Conservation (phyloP, 2,329 filamentous ascomycete genomes). For the Colletotrichum gloeosporioides region DNA sequence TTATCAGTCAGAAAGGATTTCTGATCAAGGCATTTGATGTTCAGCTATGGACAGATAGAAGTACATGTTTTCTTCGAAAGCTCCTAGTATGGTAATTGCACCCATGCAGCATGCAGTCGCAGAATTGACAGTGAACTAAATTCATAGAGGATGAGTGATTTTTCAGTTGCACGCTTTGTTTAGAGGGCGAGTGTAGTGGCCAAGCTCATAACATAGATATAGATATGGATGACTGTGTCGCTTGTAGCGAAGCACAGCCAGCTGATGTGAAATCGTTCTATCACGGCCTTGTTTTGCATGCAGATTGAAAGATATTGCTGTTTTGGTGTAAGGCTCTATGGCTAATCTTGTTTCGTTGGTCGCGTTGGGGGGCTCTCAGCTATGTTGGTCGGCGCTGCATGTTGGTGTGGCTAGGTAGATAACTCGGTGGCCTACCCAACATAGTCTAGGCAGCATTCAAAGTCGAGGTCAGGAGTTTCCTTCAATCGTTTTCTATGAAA, state of each 20-base stretch:
- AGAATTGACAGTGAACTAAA: background rate
- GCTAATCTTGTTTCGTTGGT: background rate
- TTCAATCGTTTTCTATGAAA: background rate
- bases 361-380: no score
- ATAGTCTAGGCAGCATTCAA: background rate
- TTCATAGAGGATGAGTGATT: background rate
- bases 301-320: background rate
- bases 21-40: background rate
- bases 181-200: background rate
- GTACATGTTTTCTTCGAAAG: background rate
- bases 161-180: background rate
- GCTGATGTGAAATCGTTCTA: background rate
- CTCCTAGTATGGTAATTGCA: rapidly evolving
- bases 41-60: background rate
- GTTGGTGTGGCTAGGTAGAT: background rate
- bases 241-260: background rate
- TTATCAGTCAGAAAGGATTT: background rate
- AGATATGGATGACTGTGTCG: background rate
- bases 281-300: background rate
- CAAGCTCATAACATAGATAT: background rate
- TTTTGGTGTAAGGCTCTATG: background rate
- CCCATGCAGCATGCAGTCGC: background rate
- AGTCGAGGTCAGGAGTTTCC: background rate
- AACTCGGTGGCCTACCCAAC: background rate
- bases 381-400: background rate